Base-by-base conservation (phyloP, 2,329 filamentous ascomycete species). In the Aureobasidium lini region DNA sequence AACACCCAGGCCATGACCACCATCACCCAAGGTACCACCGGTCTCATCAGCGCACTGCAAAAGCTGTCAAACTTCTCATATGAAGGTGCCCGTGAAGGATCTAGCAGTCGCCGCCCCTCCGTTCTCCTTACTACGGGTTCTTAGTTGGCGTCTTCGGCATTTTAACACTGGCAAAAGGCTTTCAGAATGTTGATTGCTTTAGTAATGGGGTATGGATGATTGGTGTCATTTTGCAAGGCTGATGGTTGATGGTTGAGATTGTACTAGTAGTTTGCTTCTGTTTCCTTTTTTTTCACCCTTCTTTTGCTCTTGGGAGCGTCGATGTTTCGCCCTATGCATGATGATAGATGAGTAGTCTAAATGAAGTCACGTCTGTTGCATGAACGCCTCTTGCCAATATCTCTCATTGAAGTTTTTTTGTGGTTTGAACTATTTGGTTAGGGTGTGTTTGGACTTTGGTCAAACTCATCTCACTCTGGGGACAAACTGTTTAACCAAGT, bases 1-100 rank as follows among this genome's bases (percentile, higher is more conserved):
- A 96, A 92, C 73, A 96, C 93, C 0, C 88, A 95, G 71, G 93
- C 93, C 7, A 85, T 84, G 49, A 85, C 87, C 1, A 96, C 93
- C 0, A 73, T 96, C 68, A 93, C 90, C 0, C 93, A 96, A 72
- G 93, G 93, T 65, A 90, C 95, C 44, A 95, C 89, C 72, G 92
- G 56, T 37, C 56, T 59, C 15, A 43, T 59, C 36, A 49, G 44
- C 15, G 56, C 56, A 15, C 46, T 59, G 8, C 56, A 59, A 37
- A 59, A 59, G 29, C 46, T 59, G 32, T 42, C 56, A 8, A 50
- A 59, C 15, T 50, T 37, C 16, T 49, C 56, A 16, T 43, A 57
- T 15, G 54, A 57, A 8, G 4, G 42, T 32, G 32, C 29, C 3
- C 31, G n/a, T n/a, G 36, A 57, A 15, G 43, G 54, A 32, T 39